Base-by-base conservation (phyloP, 2,329 filamentous ascomycete species). In the Trichophyton simii region DNA sequence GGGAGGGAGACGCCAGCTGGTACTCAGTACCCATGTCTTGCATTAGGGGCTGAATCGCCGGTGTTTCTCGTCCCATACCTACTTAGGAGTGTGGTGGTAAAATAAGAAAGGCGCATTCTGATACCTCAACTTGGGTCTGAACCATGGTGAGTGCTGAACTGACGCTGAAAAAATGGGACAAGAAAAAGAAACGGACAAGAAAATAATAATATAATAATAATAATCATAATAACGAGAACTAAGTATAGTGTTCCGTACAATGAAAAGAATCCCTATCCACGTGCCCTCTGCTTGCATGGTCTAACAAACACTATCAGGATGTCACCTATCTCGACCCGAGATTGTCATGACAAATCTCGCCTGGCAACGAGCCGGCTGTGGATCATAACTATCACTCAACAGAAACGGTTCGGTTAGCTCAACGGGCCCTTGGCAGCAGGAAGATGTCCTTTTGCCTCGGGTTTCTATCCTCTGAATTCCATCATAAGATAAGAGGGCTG, bases 81-180 rank as follows among this genome's bases (percentile, higher is more conserved):
- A 31, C 18, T 18, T 18, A 31, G 31, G 15, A 52, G 25, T n/a
- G 13, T 42, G 38, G 28, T 31, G 28, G 5, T 31, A 31, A 31
- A 38, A 44, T n/a, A 44, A 44, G 50, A 34, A 28, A 54, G 31
- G 11, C 11, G 3, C 5, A 54, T 54, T 54, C 22, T 34, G 50
- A 54, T 31, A 54, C 50, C 22, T 54, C 50, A 25, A 54, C 50
- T 44, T 54, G 50, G 50, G 50, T 54, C 50, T 25, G n/a, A 54
- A 31, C 22, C 11, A 54, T 25, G 11, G 50, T 18, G 50, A 54
- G 25, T 48, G 11, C 20, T 25, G 20, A 48, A 25, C 7, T 15
- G 22, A 34, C 8, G 28, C 9, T 25, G 50, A 31, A 20, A 20
- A 22, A 13, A 22, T 6, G 18, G 18, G n/a, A 20, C 41, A 44